Evolutionary conservation across 768 basidiomycete species (phyloP).

Genomic region (Hericium rajendrae): DNA sequence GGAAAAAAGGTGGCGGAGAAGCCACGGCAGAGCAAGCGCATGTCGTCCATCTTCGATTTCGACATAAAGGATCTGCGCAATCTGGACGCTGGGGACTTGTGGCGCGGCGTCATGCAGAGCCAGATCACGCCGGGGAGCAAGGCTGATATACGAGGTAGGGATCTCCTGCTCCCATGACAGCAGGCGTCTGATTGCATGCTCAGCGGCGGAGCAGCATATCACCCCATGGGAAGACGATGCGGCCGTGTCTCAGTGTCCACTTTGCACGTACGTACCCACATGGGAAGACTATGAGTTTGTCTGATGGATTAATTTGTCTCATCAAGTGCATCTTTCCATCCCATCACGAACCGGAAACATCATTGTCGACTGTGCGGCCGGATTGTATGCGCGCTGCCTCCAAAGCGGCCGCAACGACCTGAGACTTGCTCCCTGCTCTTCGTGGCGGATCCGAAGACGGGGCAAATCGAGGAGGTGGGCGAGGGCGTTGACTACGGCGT

Average conservation of each 20-base stretch:
- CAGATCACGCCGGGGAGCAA: conserved; percentile 38
- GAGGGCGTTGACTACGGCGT: conserved; percentile 84
- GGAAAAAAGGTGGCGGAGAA: conserved; percentile 9
- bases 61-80: conserved; percentile 46
- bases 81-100: conserved; percentile 60
- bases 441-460: conserved; percentile 71
- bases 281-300: background rate
- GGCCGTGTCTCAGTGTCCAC: conserved; percentile 65
- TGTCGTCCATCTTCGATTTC: conserved; percentile 69
- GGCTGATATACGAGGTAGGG: conserved; percentile 57
- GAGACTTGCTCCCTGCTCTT: conserved; percentile 73
- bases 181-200: background rate
- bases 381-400: conserved; percentile 83
- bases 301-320: background rate
- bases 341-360: conserved; percentile 88
- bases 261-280: conserved; percentile 57
- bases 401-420: conserved; percentile 59
- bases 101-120: conserved; percentile 48
- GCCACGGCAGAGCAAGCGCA: conserved; percentile 26
- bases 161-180: background rate
- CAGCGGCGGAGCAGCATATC: conserved; percentile 81
- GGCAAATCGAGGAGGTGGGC: conserved; percentile 73
- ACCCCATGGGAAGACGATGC: conserved; percentile 92
- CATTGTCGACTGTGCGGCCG: conserved; percentile 92
- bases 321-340: conserved; percentile 66